Evolutionary conservation across 1,284 basidiomycete species (phyloP), one percentile per base, ranked within the genome.

Genomic region (Pseudozyma flocculosa): DNA sequence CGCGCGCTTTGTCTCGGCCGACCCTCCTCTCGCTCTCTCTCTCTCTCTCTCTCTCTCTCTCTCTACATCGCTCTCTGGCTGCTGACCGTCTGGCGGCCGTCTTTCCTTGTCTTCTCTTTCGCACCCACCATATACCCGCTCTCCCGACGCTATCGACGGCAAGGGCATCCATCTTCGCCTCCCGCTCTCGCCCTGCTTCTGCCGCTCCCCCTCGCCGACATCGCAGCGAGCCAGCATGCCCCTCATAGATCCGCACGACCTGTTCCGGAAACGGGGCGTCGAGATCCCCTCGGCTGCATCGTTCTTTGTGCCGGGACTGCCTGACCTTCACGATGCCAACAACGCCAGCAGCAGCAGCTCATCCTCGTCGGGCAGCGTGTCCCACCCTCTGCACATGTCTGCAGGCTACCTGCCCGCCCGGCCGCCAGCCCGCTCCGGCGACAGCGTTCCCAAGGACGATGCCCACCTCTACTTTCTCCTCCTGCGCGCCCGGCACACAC

Each of bases 381-480:
- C 48, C n/a, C 62, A 65, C 36, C 62, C 62, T 19, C 50, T 65
- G 11, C 57, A 63, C 19, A 60, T 70, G 44, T 70, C 69, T 18
- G 72, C 73, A 18, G 75, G 75, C 37, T 70, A 77, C 39, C 57
- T 77, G 21, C 61, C 67, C n/a, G 55, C 68, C 40, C 59, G 73
- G 43, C 40, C 52, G 3, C 30, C 42, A 2, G 48, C 29, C 13
- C 44, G 29, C 1, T 8, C 13, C 5, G 22, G 46, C 17, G 36
- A 57, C 9, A 38, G 38, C 7, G 24, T 50, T 15, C 58, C 68
- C 15, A 61, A 59, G 40, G 72, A 76, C 43, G 86, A 86, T 29
- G 83, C 90, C 0, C 89, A 93, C 75, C 79, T 92, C 17, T 93
- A 88, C 81, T 98, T 98, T 78, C 85, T 95, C 56, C 84, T 97